Conservation (phyloP, 495 filamentous ascomycete species). For the Melanomma pulvis-pyrius region DNA sequence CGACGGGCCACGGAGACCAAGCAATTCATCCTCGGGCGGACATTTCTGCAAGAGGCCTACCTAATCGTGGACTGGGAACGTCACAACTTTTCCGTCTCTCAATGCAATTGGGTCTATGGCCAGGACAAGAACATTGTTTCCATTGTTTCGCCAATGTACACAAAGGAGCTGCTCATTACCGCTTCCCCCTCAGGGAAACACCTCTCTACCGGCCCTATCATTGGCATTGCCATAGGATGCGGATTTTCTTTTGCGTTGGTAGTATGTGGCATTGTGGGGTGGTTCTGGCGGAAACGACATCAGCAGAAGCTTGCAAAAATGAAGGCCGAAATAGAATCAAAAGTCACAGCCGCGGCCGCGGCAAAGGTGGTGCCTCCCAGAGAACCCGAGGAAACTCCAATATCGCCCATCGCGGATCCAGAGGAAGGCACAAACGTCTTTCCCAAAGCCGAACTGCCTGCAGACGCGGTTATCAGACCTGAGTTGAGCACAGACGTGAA, state of each 20-base stretch:
- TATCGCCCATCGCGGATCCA: conserved; percentile 20
- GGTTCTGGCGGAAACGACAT: conserved; percentile 30
- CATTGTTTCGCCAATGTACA: conserved; percentile 31
- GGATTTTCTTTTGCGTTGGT: conserved; percentile 28
- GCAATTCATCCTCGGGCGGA: conserved; percentile 59
- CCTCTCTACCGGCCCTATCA: conserved; percentile 33
- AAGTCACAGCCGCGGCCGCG: conserved; percentile 11
- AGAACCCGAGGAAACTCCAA: conserved; percentile 25
- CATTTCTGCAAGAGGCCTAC: conserved; percentile 63
- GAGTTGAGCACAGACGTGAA: conserved; percentile 15
- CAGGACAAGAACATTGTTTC: conserved; percentile 44
- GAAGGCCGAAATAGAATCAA: conserved; percentile 17
- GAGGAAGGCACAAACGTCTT: conserved; percentile 38
- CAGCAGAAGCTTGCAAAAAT: conserved; percentile 11
- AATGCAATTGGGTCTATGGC: conserved; percentile 45
- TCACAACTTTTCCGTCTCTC: conserved; percentile 52
- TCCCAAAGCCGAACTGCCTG: conserved; percentile 46
- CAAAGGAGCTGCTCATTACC: neutral
- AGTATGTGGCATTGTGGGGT: conserved; percentile 18
- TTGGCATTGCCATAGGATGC: conserved; percentile 37
- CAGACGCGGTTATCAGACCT: neutral
- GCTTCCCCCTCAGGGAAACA: neutral
- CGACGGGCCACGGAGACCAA: conserved; percentile 52
- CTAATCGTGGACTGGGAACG: conserved; percentile 54
- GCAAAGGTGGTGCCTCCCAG: conserved; percentile 1